Evolutionary conservation across 2,329 filamentous ascomycete species (phyloP).

Genomic region (Fusarium phyllophilum): DNA sequence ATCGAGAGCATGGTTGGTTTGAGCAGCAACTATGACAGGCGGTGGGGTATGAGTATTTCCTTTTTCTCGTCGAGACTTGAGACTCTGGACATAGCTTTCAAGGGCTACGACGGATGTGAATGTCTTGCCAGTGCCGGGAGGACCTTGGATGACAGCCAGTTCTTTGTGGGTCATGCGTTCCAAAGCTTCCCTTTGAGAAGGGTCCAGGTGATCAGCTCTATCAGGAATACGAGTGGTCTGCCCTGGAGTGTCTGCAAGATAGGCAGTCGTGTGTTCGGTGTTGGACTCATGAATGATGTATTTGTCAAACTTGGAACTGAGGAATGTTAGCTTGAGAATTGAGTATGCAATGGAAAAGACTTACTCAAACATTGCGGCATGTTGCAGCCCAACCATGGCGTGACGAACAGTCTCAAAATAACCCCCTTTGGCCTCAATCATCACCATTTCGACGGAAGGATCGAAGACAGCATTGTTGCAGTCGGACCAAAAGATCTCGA

Average conservation of each 20-base stretch:
- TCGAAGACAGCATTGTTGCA: conserved; percentile 72
- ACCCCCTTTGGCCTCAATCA: conserved; percentile 78
- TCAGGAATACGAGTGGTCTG: conserved; percentile 1
- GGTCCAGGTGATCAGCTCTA: conserved; percentile 63
- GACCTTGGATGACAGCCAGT: conserved; percentile 83
- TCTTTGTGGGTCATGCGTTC: conserved; percentile 75
- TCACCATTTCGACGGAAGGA: conserved; percentile 74
- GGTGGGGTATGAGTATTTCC: background rate
- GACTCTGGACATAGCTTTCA: conserved; percentile 56
- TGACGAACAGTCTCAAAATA: conserved; percentile 84
- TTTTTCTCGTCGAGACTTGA: conserved; percentile 58
- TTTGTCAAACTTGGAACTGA: conserved; percentile 68
- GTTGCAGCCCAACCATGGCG: conserved; percentile 77
- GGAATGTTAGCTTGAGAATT: background rate
- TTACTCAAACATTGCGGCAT: conserved; percentile 64
- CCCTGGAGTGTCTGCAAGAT: conserved; percentile 36
- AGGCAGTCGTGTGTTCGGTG: conserved; percentile 44
- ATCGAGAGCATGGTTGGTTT: conserved; percentile 92
- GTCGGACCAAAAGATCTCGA: conserved; percentile 79
- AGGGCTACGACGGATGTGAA: conserved; percentile 80
- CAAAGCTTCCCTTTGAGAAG: conserved; percentile 76
- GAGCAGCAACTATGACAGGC: conserved; percentile 82
- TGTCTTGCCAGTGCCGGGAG: conserved; percentile 81
- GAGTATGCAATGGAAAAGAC: conserved; percentile 43
- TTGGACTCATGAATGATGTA: conserved; percentile 65